Percentiles rank a stretch among this genome's conserved stretches.
phyloP scores from a whole-genome alignment of 2,329 filamentous ascomycete species.

The Aspergillus caelatus region DNA sequence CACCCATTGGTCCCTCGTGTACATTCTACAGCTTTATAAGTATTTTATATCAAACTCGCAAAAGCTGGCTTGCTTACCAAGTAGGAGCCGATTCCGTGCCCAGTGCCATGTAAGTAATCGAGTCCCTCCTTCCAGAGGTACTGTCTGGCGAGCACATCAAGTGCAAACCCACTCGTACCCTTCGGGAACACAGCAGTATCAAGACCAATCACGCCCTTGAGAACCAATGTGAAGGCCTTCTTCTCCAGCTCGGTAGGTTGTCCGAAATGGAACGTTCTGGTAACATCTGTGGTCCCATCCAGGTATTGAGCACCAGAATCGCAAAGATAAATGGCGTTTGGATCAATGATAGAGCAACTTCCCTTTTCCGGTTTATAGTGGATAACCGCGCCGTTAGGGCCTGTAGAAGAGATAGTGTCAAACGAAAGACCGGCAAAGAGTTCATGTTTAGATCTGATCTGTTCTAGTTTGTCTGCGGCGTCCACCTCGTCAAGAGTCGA shows the following conservation, averaged over 20 bases:
- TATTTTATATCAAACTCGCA: neutral
- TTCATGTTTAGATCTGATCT: constrained; percentile 59
- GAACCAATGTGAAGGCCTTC: constrained; percentile 87
- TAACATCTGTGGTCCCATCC: constrained; percentile 95
- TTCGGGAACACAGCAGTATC: constrained; percentile 90
- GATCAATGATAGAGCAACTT: constrained; percentile 80
- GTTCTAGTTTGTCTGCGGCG: constrained; percentile 88
- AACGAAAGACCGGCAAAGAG: constrained; percentile 91
- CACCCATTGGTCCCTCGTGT: constrained; percentile 94
- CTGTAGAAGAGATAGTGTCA: constrained; percentile 92
- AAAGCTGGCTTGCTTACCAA: constrained; percentile 48
- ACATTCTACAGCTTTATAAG: constrained; percentile 64
- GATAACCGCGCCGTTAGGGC: constrained; percentile 89
- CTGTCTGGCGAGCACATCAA: constrained; percentile 86
- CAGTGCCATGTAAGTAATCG: constrained; percentile 95
- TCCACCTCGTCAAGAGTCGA: constrained; percentile 80
- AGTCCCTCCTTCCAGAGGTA: constrained; percentile 90
- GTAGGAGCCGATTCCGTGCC: constrained; percentile 92
- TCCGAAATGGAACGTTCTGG: constrained; percentile 89
- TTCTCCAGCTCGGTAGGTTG: constrained; percentile 80
- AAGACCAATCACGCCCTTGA: constrained; percentile 91
- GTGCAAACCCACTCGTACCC: constrained; percentile 88
- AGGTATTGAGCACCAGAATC: constrained; percentile 96
- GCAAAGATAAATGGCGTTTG: constrained; percentile 85
- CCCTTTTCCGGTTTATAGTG: constrained; percentile 90